Evolutionary conservation across 495 filamentous ascomycete genomes (phyloP), one percentile per base, ranked within the genome.

Genomic region (Penicillium crystallinum): DNA sequence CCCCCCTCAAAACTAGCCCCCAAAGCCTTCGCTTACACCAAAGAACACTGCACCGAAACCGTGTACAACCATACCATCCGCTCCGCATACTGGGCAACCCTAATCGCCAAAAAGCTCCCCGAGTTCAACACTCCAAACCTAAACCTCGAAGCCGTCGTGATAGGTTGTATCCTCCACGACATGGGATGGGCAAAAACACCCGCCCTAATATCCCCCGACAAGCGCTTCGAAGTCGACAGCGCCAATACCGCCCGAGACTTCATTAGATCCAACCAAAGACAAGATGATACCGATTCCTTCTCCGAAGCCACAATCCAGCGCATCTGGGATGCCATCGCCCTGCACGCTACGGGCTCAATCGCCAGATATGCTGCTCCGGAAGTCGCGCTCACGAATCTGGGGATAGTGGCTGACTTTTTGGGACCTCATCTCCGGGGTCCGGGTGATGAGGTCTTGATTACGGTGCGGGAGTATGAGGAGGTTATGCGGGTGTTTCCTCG

Each of bases 251-350:
- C 78, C 3, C 59, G 72, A 0, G 67, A 66, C 0, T 82, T 78
- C 45, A 19, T 41, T 22, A 2, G 5, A 12, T 10, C 44, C 81
- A 2, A 23, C 40, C 3, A 39, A 34, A 12, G 59, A 72, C 45
- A 47, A 25, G 1, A 38, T 2, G 1, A 19, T 6, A 36, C 34
- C 3, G 34, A 36, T 3, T 14, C 1, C 42, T 33, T 7, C 37
- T 57, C 4, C 80, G 74, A 73, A 62, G 74, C 33, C 43, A 66
- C 35, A 58, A 61, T 18, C 58, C 70, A 1, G 22, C 72, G 1
- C 74, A 78, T 79, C 6, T 84, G 78, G 79, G 79, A 82, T 60
- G 56, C 72, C 1, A 80, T 82, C 46, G 78, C 79, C 0, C 60
- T 82, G 22, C 77, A 81, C 49, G 70, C 74, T 1, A 73, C 71